These are phyloP conservation scores for Huntiella bhutanensis DNA, from an alignment of 2,329 filamentous ascomycete species.

Conservation along the genomic window DNA sequence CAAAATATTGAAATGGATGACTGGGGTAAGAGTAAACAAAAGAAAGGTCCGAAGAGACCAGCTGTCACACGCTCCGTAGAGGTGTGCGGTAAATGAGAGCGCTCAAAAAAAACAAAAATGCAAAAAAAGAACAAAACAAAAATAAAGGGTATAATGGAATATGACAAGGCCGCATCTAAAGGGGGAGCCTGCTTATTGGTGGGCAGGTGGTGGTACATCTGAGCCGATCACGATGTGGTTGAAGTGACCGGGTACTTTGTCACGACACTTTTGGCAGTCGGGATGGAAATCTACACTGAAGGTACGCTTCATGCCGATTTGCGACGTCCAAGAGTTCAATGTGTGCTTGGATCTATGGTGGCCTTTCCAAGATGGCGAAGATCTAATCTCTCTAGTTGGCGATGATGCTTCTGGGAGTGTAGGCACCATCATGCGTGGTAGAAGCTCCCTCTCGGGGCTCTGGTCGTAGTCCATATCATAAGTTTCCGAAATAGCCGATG, in stretches of 20 bases:
- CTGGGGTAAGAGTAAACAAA: neutral
- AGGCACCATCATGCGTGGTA: conserved; percentile 9
- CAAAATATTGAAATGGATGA: neutral
- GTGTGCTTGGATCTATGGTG: conserved; percentile 41
- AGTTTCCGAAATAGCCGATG: conserved; percentile 14
- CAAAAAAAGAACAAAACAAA: conserved; percentile 13
- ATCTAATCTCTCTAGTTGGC: conserved; percentile 14
- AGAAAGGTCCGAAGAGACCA: neutral
- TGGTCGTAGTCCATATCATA: conserved; percentile 12
- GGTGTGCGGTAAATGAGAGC: neutral
- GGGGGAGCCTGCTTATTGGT: neutral
- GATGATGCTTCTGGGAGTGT: conserved; percentile 20
- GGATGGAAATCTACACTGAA: conserved; percentile 63
- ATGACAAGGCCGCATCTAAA: conserved; percentile 2
- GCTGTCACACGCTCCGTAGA: neutral
- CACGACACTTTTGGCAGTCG: conserved; percentile 60
- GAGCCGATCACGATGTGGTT: conserved; percentile 55
- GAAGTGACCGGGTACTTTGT: conserved; percentile 60
- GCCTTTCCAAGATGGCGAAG: conserved; percentile 31
- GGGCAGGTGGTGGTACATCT: neutral
- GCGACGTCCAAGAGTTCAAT: conserved; percentile 39
- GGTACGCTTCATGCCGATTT: conserved; percentile 46
- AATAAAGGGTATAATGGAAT: conserved; percentile 7
- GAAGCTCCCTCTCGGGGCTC: conserved; percentile 8
- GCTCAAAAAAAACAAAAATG: neutral